These are phyloP conservation scores for Mycena galericulata DNA, from an alignment of 768 basidiomycete genomes.

Conservation along the genomic window DNA sequence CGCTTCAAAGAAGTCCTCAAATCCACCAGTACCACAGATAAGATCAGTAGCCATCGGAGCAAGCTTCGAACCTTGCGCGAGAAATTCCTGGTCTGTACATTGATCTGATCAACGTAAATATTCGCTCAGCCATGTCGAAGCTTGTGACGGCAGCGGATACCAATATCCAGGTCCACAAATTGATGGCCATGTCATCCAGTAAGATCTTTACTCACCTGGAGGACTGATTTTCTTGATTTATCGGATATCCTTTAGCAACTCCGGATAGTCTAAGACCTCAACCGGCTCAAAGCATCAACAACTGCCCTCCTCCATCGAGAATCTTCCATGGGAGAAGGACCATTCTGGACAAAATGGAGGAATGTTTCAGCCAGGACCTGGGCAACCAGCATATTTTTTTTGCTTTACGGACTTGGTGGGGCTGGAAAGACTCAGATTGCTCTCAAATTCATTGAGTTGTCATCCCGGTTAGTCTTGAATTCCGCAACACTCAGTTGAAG, in stretches of 20 bases:
- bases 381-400: background rate
- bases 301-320: slow-evolving; percentile 3
- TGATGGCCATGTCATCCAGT: background rate
- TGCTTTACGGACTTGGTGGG: slow-evolving; percentile 14
- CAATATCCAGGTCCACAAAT: slow-evolving; percentile 4
- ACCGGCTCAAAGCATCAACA: background rate
- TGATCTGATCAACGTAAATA: background rate
- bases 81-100: slow-evolving; percentile 6
- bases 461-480: background rate
- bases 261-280: background rate
- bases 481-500: background rate
- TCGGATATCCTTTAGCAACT: background rate
- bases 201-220: background rate
- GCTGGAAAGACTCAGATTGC: slow-evolving; percentile 21
- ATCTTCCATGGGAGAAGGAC: slow-evolving; percentile 2
- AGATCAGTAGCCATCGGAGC: background rate
- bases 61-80: background rate
- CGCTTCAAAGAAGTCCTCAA: slow-evolving; percentile 16
- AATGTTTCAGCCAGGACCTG: background rate
- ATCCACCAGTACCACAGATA: background rate
- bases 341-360: background rate
- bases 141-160: slow-evolving; percentile 6
- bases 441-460: slow-evolving; percentile 1
- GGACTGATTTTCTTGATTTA: background rate
- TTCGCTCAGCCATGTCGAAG: background rate